A percentile compares a stretch with the other conserved stretches of the same genome.
Conservation (phyloP, 108 stramenopile genomes). For the Chaetoceros tenuissimus region DNA sequence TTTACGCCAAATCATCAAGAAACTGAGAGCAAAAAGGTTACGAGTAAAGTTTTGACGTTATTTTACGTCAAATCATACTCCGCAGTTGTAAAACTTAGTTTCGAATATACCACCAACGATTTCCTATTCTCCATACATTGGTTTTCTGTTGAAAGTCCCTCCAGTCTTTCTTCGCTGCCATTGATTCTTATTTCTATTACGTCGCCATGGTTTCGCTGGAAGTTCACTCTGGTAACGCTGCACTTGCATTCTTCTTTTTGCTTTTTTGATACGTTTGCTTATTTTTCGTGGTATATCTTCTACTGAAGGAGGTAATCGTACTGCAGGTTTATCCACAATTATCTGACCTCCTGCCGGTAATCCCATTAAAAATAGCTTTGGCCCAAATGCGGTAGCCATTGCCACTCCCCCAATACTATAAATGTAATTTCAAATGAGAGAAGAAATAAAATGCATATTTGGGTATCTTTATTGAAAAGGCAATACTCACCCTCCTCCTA, state of each 20-base stretch:
- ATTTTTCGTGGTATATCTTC: slow-evolving; percentile 35
- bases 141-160: not conserved
- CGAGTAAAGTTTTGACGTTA: not conserved
- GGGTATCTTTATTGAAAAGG: not conserved
- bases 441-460: not conserved
- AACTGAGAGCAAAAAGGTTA: too few species aligned
- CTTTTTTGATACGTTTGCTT: slow-evolving; percentile 6
- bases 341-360: slow-evolving; percentile 32
- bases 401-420: slow-evolving; percentile 61
- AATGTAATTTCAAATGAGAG: slow-evolving; percentile 1
- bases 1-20: too few species aligned
- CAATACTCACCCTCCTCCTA: slow-evolving; percentile 22
- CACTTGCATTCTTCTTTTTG: slow-evolving; percentile 23
- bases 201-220: slow-evolving; percentile 31
- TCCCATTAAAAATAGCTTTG: slow-evolving; percentile 46
- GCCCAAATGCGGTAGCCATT: slow-evolving; percentile 71
- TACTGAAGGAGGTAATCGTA: slow-evolving; percentile 31
- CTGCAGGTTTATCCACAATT: slow-evolving; percentile 45
- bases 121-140: not conserved
- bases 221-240: slow-evolving; percentile 16
- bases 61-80: not conserved
- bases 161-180: not conserved
- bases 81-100: not conserved
- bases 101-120: not conserved
- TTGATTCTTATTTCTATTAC: slow-evolving; percentile 6